Base-by-base conservation (phyloP, 495 filamentous ascomycete species). In the Aspergillus cavernicola region DNA sequence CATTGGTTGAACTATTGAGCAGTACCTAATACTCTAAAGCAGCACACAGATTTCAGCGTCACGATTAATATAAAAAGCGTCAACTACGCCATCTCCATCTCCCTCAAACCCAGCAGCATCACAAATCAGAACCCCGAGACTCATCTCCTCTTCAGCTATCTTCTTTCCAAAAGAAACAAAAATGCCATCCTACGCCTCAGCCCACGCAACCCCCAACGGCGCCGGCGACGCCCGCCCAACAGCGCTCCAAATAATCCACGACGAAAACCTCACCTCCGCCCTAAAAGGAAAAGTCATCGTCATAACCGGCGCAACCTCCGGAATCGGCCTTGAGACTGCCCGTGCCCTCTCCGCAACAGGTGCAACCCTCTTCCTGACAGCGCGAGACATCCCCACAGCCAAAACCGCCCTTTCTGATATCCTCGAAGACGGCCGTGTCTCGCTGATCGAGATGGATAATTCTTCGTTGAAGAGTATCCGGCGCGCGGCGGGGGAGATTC, bases 221-320 rank as follows among this genome's bases (percentile, higher is more conserved):
- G 63, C 74, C 10, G 77, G 78, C 10, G 79, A 84, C 61, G 62
- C 65, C 16, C 78, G 79, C n/a, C 79, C 79, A 10, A 81, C 80
- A 7, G 79, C 76, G 6, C 50, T 75, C 15, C 68, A 79, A 52
- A 71, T 84, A 50, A 57, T 84, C 51, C 32, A 70, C 38, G 80
- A 82, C 54, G 66, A 81, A 35, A 54, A 52, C 12, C 52, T 75
- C 11, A 16, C 20, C 11, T 15, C 4, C 31, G 3, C 4, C 2
- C 7, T 33, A 3, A 10, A 7, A 4, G 31, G 12, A 11, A 33
- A 33, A 33, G 50, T 63, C 22, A 68, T 80, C 46, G 31, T 82
- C 29, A 67, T 83, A 38, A 82, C 78, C 3, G 79, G 81, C 22
- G 59, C 55, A 23, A 70, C 74, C 3, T 69, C 73, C 0, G 80